Percentiles rank a stretch among this genome's conserved stretches.
Evolutionary conservation across 495 filamentous ascomycete species (phyloP).

Genomic region (Penicillium verhagenii): DNA sequence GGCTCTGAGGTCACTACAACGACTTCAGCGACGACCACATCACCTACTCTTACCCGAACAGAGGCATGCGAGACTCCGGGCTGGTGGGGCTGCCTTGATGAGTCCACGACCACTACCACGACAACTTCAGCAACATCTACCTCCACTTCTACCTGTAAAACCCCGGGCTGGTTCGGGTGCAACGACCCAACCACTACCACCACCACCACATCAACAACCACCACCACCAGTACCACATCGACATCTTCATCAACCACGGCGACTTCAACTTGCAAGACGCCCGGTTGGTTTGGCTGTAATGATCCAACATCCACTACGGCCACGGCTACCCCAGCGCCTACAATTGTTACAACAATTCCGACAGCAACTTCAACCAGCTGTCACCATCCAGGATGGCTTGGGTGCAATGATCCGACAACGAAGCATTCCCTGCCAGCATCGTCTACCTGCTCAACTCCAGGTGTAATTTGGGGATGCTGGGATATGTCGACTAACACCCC

Average conservation of each 20-base stretch:
- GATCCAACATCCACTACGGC: not conserved
- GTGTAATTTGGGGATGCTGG: slow-evolving; percentile 1
- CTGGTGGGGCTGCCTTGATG: slow-evolving; percentile 57
- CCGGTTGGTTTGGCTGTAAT: slow-evolving; percentile 7
- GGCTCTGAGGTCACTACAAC: slow-evolving; percentile 73
- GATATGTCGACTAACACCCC: not conserved
- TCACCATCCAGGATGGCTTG: slow-evolving; percentile 14
- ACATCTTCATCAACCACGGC: not conserved
- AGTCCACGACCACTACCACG: slow-evolving; percentile 53
- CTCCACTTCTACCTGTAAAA: slow-evolving; percentile 79
- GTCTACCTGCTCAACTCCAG: not conserved
- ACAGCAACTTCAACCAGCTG: slow-evolving; percentile 9
- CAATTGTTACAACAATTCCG: not conserved
- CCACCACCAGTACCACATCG: slow-evolving; percentile 4
- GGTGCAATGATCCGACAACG: slow-evolving; percentile 9
- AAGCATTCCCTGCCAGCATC: not conserved
- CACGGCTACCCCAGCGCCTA: not conserved
- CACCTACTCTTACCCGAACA: slow-evolving; percentile 64
- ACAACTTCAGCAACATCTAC: slow-evolving; percentile 62
- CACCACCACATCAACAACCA: slow-evolving; percentile 12
- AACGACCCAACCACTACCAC: slow-evolving; percentile 43
- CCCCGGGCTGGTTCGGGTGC: slow-evolving; percentile 67
- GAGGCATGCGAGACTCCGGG: slow-evolving; percentile 87
- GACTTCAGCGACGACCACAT: slow-evolving; percentile 50
- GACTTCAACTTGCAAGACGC: not conserved